Percentiles rank a stretch among this genome's conserved stretches.
These are phyloP conservation scores for Nadsonia commutata DNA, from an alignment of 1,139 yeast species.

Conservation along the genomic window DNA sequence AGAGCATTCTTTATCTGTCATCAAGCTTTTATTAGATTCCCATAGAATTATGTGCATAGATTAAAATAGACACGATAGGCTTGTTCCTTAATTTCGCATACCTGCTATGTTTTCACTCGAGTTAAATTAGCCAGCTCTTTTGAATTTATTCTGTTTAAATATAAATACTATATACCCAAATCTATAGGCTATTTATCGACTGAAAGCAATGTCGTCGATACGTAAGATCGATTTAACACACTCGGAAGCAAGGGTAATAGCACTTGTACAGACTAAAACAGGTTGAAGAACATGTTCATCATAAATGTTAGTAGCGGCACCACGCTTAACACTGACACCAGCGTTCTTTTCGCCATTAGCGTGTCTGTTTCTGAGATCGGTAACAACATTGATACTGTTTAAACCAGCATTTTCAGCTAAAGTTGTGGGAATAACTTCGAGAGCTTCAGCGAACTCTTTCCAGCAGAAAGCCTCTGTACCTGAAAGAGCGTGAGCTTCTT, in stretches of 20 bases:
- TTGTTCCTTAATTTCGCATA: too few species aligned
- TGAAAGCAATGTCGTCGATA: conserved; percentile 86
- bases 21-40: too few species aligned
- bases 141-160: background rate
- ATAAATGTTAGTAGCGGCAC: conserved; percentile 82
- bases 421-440: conserved; percentile 93
- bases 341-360: conserved; percentile 84
- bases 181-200: conserved; percentile 33
- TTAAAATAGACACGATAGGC: too few species aligned
- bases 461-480: conserved; percentile 94
- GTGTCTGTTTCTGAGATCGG: conserved; percentile 86
- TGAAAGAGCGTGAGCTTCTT: conserved; percentile 61
- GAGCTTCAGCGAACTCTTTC: conserved; percentile 89
- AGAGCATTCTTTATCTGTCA: too few species aligned
- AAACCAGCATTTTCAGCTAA: conserved; percentile 96
- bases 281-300: conserved; percentile 96
- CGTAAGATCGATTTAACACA: conserved; percentile 90
- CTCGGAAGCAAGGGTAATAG: conserved; percentile 87
- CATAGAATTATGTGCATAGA: too few species aligned
- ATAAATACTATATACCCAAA: background rate
- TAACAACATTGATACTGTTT: conserved; percentile 86
- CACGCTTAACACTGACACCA: conserved; percentile 91
- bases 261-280: conserved; percentile 83
- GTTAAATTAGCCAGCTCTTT: too few species aligned
- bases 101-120: too few species aligned